These are phyloP conservation scores for Aspergillus felis DNA, from an alignment of 2,329 filamentous ascomycete genomes.

Conservation along the genomic window DNA sequence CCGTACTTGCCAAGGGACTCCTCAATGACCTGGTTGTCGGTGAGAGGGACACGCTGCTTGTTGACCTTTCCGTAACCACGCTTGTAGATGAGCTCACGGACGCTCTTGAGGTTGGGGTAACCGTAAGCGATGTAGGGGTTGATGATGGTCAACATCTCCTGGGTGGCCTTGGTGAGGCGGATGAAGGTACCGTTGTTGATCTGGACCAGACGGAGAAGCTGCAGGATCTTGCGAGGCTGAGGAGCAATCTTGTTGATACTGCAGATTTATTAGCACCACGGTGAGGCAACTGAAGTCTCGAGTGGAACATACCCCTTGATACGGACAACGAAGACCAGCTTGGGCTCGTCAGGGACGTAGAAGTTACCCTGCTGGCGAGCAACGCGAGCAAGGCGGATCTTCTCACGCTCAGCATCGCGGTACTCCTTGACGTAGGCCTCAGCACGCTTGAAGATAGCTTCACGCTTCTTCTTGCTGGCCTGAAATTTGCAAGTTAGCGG, in stretches of 20 bases:
- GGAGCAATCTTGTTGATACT: slow-evolving; percentile 99
- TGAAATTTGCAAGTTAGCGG: slow-evolving; percentile 43
- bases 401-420: slow-evolving; percentile 96
- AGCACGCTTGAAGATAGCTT: slow-evolving; percentile 98
- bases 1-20: slow-evolving; percentile 95
- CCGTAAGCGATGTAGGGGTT: slow-evolving; percentile 99
- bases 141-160: slow-evolving; percentile 96
- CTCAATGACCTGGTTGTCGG: slow-evolving; percentile 97
- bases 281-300: background rate
- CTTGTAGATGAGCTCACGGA: slow-evolving; percentile 99
- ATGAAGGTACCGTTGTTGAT: slow-evolving; percentile 99
- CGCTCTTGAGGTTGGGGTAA: slow-evolving; percentile 98
- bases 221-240: slow-evolving; percentile 99
- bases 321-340: slow-evolving; percentile 95
- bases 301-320: slow-evolving; percentile 80
- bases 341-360: slow-evolving; percentile 91
- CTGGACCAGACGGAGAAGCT: slow-evolving; percentile 98
- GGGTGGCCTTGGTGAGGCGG: slow-evolving; percentile 93
- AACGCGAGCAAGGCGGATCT: slow-evolving; percentile 84
- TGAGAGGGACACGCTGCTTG: slow-evolving; percentile 95
- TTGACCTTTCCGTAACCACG: slow-evolving; percentile 98
- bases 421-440: slow-evolving; percentile 99
- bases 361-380: slow-evolving; percentile 90
- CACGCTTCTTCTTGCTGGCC: slow-evolving; percentile 98
- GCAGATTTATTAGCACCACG: slow-evolving; percentile 9